Conservation (phyloP, 1,139 yeast genomes). For the Blastobotrys buckinghamii region DNA sequence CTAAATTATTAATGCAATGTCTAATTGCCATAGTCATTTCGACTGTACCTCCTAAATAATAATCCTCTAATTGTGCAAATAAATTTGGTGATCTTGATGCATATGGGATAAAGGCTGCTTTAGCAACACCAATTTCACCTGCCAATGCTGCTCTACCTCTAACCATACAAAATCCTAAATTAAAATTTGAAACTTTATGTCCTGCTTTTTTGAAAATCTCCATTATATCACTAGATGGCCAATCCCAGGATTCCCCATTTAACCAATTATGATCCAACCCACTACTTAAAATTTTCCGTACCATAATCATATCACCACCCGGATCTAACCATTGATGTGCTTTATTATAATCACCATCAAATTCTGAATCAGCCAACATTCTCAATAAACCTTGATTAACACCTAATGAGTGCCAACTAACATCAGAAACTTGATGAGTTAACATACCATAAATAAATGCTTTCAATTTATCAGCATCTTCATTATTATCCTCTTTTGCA, state of each 20-base stretch:
- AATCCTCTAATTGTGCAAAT: constrained; percentile 39
- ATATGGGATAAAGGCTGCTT: constrained; percentile 30
- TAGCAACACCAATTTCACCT: constrained; percentile 37
- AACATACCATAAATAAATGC: constrained; percentile 50
- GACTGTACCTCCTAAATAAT: constrained; percentile 47
- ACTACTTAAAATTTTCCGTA: constrained; percentile 36
- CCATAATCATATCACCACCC: constrained; percentile 51
- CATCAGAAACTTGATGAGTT: constrained; percentile 54
- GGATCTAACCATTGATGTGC: constrained; percentile 52
- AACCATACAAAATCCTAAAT: constrained; percentile 41
- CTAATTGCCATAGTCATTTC: constrained; percentile 40
- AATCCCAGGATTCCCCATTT: constrained; percentile 37
- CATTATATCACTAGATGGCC: constrained; percentile 38
- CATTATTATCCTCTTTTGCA: neutral
- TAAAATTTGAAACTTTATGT: constrained; percentile 25
- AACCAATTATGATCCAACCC: constrained; percentile 28
- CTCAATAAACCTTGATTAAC: constrained; percentile 46
- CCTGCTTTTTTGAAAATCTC: constrained; percentile 35
- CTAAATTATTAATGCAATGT: constrained; percentile 36
- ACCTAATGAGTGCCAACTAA: constrained; percentile 58
- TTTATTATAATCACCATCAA: constrained; percentile 39
- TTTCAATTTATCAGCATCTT: constrained; percentile 29
- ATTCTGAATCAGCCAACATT: constrained; percentile 44
- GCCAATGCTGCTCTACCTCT: constrained; percentile 46
- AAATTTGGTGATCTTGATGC: constrained; percentile 41